phyloP scores from a whole-genome alignment of 1,284 basidiomycete genomes.

The Amanita bisporigera region DNA sequence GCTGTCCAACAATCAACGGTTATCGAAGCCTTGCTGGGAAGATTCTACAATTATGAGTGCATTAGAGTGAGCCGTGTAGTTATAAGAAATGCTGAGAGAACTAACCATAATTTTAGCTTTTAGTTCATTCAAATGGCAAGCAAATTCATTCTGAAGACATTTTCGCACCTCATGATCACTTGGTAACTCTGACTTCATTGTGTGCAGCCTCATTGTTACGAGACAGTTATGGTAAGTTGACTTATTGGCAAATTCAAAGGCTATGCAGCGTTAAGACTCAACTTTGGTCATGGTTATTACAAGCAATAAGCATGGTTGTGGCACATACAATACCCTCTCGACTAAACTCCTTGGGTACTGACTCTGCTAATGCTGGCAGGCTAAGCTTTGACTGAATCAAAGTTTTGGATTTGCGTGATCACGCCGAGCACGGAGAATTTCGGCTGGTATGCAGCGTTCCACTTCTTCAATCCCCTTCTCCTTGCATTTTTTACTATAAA shows the following conservation, averaged over 20 bases:
- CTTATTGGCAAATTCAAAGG: slow-evolving; percentile 22
- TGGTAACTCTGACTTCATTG: slow-evolving; percentile 17
- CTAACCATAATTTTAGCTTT: slow-evolving; percentile 13
- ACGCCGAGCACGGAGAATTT: background rate
- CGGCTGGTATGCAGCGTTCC: background rate
- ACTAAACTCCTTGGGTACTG: slow-evolving; percentile 13
- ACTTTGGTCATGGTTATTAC: slow-evolving; percentile 20
- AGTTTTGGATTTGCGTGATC: slow-evolving; percentile 1
- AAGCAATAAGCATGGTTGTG: slow-evolving; percentile 20
- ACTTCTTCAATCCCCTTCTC: slow-evolving; percentile 7
- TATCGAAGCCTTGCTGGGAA: slow-evolving; percentile 25
- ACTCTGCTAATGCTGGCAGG: slow-evolving; percentile 1
- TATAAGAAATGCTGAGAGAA: background rate
- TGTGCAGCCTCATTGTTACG: slow-evolving; percentile 20
- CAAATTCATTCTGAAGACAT: slow-evolving; percentile 23
- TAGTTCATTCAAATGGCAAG: slow-evolving; percentile 8
- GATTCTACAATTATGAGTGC: slow-evolving; percentile 14
- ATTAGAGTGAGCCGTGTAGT: background rate
- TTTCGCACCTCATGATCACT: slow-evolving; percentile 16
- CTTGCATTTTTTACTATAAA: slow-evolving; percentile 17
- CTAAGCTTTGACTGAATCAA: background rate
- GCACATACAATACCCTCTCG: slow-evolving; percentile 15
- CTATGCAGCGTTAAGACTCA: slow-evolving; percentile 5
- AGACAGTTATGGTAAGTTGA: slow-evolving; percentile 19
- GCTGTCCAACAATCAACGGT: slow-evolving; percentile 30